Percentiles rank a stretch among this genome's conserved stretches.
phyloP scores from a whole-genome alignment of 2,329 filamentous ascomycete genomes.

The Ophiosphaerella narmari region DNA sequence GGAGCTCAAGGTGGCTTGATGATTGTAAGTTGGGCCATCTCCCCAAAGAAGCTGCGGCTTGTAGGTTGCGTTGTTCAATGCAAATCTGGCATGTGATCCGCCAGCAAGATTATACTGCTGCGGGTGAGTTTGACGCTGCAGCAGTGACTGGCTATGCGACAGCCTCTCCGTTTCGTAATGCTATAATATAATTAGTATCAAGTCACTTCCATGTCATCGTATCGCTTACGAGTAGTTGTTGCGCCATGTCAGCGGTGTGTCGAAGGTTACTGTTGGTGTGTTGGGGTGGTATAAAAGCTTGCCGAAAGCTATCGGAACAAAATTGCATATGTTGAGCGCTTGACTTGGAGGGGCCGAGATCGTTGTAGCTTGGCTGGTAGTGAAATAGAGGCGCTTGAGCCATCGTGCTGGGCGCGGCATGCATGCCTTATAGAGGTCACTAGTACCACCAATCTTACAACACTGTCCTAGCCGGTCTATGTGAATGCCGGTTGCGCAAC shows the following conservation, averaged over 20 bases:
- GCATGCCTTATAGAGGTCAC: conserved; percentile 9
- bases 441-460: conserved; percentile 10
- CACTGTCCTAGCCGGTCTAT: conserved; percentile 1
- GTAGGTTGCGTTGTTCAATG: neutral
- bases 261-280: neutral
- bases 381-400: conserved; percentile 15
- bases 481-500: conserved; percentile 11
- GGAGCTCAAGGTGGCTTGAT: conserved; percentile 5
- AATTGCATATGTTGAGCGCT: conserved; percentile 5
- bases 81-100: neutral
- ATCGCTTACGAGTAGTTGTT: conserved; percentile 19
- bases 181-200: conserved; percentile 8
- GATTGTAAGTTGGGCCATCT: neutral
- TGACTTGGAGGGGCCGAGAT: conserved; percentile 4
- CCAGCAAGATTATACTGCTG: conserved; percentile 1
- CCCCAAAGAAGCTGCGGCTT: conserved; percentile 5
- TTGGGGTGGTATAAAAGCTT: neutral
- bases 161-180: conserved; percentile 8
- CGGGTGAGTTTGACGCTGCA: conserved; percentile 6
- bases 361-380: conserved; percentile 2
- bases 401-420: conserved; percentile 13
- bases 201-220: neutral
- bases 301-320: conserved; percentile 1
- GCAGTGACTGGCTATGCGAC: conserved; percentile 10
- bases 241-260: conserved; percentile 16